Conservation (phyloP, 2,329 filamentous ascomycete genomes). For the Sporothrix humicola region DNA sequence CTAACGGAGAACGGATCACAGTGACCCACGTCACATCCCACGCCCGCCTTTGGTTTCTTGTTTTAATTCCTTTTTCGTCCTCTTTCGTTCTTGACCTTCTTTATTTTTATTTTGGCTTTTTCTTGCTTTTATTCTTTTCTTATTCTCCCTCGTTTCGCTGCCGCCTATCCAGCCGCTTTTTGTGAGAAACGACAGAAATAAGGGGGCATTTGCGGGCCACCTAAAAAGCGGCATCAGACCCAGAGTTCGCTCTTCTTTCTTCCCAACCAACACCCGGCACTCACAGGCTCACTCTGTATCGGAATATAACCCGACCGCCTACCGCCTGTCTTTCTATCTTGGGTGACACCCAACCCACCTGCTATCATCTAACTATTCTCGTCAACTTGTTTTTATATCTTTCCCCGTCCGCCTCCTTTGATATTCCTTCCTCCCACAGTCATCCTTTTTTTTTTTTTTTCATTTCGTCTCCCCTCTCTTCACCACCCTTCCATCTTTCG, state of each 20-base stretch:
- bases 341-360: conserved; percentile 28
- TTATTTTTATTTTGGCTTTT: too few species aligned
- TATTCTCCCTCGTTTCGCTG: conserved; percentile 3
- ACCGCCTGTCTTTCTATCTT: neutral
- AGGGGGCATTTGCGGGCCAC: conserved; percentile 7
- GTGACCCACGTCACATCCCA: conserved; percentile 24
- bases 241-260: neutral
- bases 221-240: conserved; percentile 10
- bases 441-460: neutral
- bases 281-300: conserved; percentile 10
- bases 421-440: neutral
- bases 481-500: neutral
- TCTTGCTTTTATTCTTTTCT: neutral
- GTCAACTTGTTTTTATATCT: conserved; percentile 5
- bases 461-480: neutral
- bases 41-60: neutral
- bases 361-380: neutral
- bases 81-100: neutral
- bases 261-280: conserved; percentile 3
- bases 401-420: conserved; percentile 6
- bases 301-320: conserved; percentile 16
- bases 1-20: conserved; percentile 20
- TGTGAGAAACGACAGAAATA: conserved; percentile 7
- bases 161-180: conserved; percentile 25
- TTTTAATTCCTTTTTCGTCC: neutral